Evolutionary conservation across 2,329 filamentous ascomycete genomes (phyloP), one percentile per base, ranked within the genome.

Genomic region (Cladophialophora chaetospira): DNA sequence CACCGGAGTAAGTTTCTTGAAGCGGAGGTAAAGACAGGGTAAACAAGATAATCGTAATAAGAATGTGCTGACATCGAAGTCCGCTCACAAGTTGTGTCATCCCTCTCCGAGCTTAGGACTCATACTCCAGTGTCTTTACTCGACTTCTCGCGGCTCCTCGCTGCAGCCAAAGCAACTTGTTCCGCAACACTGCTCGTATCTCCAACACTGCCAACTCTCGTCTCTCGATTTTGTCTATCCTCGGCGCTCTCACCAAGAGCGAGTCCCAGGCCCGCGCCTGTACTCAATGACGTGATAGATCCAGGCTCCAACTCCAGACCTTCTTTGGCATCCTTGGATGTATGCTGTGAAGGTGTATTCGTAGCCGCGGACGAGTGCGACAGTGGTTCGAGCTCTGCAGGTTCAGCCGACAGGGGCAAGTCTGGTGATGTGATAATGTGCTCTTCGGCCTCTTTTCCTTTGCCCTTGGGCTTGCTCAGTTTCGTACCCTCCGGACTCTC

Each of bases 341-440:
- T 11, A 26, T 43, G n/a, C 9, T 29, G 48, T 2, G 21, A 21
- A 21, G 53, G 29, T 5, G 49, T 55, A 33, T 31, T 53, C 5
- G 26, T 53, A 3, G 43, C 36, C 29, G 48, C 36, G 6, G 55
- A 48, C 25, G 45, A 49, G 35, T 46, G 49, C n/a, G 60, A 57
- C 17, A 56, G 36, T 15, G 56, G 50, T 23, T 62, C 60, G 42
- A 63, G 19, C 38, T 61, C 60, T 8, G 42, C 60, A 4, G 57
- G 62, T 40, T 63, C 57, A 4, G 50, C 52, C 5, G 53, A 55
- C 36, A 60, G 47, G 10, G 60, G 48, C 43, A 23, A 8, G 8
- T 59, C 44, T 13, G 40, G 43, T n/a, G 33, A 33, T 2, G 25
- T 38, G 9, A 58, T 19, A 13, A 54, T 33, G 15, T 43, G 42